Conservation (phyloP, 352 stramenopile genomes). For the Phytopythium cucurbitacearum region DNA sequence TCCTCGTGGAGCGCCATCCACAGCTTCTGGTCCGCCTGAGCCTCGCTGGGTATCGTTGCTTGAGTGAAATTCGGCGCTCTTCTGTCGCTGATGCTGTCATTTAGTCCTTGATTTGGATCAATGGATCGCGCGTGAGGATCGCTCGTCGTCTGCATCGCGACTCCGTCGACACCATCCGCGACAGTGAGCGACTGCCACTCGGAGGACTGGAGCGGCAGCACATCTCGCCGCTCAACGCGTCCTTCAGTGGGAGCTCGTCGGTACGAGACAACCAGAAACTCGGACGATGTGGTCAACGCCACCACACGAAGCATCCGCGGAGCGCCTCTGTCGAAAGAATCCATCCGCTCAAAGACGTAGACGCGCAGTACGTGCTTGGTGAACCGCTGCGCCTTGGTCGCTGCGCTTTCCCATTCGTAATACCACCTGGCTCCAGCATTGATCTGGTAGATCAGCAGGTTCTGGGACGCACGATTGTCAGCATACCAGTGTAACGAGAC, state of each 20-base stretch:
- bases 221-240: slow-evolving; percentile 26
- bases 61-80: too few relatives aligned
- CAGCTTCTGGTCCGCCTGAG: slow-evolving; percentile 23
- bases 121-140: background rate
- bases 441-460: slow-evolving; percentile 42
- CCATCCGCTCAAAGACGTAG: slow-evolving; percentile 40
- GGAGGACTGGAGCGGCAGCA: slow-evolving; percentile 18
- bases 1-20: slow-evolving; percentile 35
- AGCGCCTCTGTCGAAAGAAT: slow-evolving; percentile 5
- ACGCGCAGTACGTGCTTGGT: slow-evolving; percentile 54
- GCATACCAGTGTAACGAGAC: background rate
- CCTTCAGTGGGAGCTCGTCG: slow-evolving; percentile 44
- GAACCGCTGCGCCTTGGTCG: slow-evolving; percentile 57
- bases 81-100: too few relatives aligned
- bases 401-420: slow-evolving; percentile 67
- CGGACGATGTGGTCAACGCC: slow-evolving; percentile 29
- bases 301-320: slow-evolving; percentile 29
- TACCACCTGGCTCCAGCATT: slow-evolving; percentile 57
- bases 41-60: too few relatives aligned
- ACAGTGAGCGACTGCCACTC: background rate
- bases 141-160: background rate
- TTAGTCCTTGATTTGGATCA: too few relatives aligned
- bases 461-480: background rate
- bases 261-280: slow-evolving; percentile 71
- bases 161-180: background rate